Evolutionary conservation across 306 rosid genomes (phyloP).

Genomic region (Glycine soja): DNA sequence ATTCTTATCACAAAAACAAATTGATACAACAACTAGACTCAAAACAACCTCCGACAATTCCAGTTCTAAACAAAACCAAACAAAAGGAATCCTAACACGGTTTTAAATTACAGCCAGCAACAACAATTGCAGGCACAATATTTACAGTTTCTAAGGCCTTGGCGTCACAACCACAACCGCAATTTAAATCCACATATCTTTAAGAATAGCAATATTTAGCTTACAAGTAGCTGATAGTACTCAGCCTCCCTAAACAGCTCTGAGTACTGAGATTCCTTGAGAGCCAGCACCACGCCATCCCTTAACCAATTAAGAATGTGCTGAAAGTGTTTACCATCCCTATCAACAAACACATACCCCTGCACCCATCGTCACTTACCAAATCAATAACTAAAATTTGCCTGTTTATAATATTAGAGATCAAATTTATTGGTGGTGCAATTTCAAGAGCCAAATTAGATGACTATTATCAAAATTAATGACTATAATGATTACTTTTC

Average conservation of each 20-base stretch:
- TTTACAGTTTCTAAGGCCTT: neutral
- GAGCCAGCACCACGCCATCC: slow-evolving; percentile 76
- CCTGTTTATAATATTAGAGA: too few relatives aligned
- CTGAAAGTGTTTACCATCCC: slow-evolving; percentile 90
- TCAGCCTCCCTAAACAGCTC: slow-evolving; percentile 90
- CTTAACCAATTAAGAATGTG: slow-evolving; percentile 97
- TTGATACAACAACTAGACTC: slow-evolving; percentile 1
- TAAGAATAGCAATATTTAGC: neutral
- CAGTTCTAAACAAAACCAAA: neutral
- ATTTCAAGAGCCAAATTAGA: too few relatives aligned
- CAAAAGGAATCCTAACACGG: neutral
- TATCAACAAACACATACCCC: slow-evolving; percentile 88
- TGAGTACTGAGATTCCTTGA: slow-evolving; percentile 62
- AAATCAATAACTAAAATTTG: too few relatives aligned
- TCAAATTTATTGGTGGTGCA: too few relatives aligned
- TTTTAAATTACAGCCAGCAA: neutral
- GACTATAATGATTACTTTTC: too few relatives aligned
- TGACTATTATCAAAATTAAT: too few relatives aligned
- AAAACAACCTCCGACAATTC: neutral
- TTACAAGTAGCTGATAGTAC: slow-evolving; percentile 85
- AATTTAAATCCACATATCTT: neutral
- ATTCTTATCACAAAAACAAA: slow-evolving; percentile 16
- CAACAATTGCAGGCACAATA: neutral
- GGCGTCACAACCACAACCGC: neutral
- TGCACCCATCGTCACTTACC: too few relatives aligned